Evolutionary conservation across 805 yeast genomes (phyloP).

Genomic region (Saccharomycopsis lassenensis): DNA sequence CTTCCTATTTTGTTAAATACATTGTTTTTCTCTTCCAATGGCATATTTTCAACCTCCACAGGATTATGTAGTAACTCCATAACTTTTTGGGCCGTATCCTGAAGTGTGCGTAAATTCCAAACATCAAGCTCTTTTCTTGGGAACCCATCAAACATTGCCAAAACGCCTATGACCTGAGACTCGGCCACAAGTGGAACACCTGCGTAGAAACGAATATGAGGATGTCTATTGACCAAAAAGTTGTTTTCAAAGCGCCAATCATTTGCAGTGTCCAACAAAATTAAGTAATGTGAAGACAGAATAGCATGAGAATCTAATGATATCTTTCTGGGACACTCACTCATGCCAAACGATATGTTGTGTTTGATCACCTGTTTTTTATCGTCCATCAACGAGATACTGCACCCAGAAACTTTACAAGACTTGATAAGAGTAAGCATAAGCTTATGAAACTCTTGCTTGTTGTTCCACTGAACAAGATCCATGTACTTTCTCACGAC

Average conservation of each 20-base stretch:
- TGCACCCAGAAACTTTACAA: conserved; percentile 40
- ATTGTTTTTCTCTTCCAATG: conserved; percentile 16
- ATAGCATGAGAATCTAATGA: conserved; percentile 65
- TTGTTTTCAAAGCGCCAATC: conserved; percentile 63
- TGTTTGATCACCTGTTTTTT: conserved; percentile 38
- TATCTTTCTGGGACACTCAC: conserved; percentile 41
- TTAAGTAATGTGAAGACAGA: conserved; percentile 43
- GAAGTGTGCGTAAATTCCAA: conserved; percentile 27
- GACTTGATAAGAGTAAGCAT: conserved; percentile 29
- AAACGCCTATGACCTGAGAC: conserved; percentile 39
- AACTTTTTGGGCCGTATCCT: conserved; percentile 30
- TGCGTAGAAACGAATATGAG: conserved; percentile 49
- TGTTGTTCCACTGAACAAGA: conserved; percentile 40
- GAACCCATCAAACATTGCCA: conserved; percentile 45
- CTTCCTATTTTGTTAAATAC: conserved; percentile 39
- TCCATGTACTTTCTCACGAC: conserved; percentile 31
- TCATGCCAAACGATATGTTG: conserved; percentile 36
- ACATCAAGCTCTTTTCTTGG: conserved; percentile 30
- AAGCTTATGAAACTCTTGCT: conserved; percentile 28
- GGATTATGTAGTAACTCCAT: conserved; percentile 32
- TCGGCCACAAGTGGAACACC: conserved; percentile 46
- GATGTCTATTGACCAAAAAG: conserved; percentile 55
- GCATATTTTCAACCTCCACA: conserved; percentile 11
- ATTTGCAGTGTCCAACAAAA: conserved; percentile 44
- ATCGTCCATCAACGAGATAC: conserved; percentile 47